A percentile compares a stretch with the other conserved stretches of the same genome.
These are phyloP conservation scores for Cladorrhinum samala DNA, from an alignment of 495 filamentous ascomycete species.

Conservation along the genomic window DNA sequence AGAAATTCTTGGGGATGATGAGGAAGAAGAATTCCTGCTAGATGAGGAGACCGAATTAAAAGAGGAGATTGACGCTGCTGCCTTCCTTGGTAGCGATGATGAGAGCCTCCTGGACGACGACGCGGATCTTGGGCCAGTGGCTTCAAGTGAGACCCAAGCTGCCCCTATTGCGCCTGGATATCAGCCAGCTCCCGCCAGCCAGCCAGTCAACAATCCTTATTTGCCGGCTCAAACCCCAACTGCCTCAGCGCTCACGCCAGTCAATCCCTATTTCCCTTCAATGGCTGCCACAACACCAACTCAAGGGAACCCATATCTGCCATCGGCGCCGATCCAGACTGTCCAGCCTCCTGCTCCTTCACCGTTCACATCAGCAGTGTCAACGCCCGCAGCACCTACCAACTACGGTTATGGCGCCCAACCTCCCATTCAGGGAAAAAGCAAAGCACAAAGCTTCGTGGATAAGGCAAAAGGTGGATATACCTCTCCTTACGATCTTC, in stretches of 20 bases:
- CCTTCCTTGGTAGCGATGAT: slow-evolving; percentile 63
- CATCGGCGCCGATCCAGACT: slow-evolving; percentile 15
- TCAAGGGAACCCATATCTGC: slow-evolving; percentile 32
- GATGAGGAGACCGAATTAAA: slow-evolving; percentile 33
- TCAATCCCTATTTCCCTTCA: slow-evolving; percentile 20
- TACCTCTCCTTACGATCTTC: slow-evolving; percentile 87
- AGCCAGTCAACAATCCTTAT: slow-evolving; percentile 29
- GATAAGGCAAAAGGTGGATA: slow-evolving; percentile 88
- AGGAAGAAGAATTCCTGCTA: slow-evolving; percentile 56
- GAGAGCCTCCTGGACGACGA: slow-evolving; percentile 66
- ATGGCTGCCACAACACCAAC: slow-evolving; percentile 23
- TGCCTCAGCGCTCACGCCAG: not conserved
- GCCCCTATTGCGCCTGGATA: slow-evolving; percentile 10
- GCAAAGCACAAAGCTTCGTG: slow-evolving; percentile 71
- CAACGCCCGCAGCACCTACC: slow-evolving; percentile 38
- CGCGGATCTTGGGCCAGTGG: slow-evolving; percentile 24
- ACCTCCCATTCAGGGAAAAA: slow-evolving; percentile 37
- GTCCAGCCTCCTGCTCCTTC: slow-evolving; percentile 25
- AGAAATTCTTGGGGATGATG: slow-evolving; percentile 74
- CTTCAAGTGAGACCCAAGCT: slow-evolving; percentile 8
- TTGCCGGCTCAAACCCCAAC: slow-evolving; percentile 19
- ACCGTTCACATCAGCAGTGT: slow-evolving; percentile 29
- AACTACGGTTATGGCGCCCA: slow-evolving; percentile 37
- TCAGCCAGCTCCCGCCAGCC: slow-evolving; percentile 5
- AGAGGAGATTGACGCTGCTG: slow-evolving; percentile 43